Evolutionary conservation across 768 basidiomycete species (phyloP).

Genomic region (Termitomyces titanicus): DNA sequence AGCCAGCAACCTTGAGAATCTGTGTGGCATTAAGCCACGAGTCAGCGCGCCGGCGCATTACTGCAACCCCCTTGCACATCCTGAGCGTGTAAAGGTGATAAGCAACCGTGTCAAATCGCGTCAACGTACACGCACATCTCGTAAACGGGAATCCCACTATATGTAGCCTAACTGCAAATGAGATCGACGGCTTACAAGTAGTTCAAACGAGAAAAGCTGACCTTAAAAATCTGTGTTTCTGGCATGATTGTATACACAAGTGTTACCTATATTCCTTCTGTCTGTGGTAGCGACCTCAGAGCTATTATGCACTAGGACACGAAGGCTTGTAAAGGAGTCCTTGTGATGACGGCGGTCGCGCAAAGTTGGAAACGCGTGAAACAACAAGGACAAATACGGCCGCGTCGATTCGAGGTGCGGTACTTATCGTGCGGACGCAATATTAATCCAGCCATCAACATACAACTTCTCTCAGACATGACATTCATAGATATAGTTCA

Average conservation of each 20-base stretch:
- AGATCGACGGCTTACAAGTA: slow-evolving; percentile 18
- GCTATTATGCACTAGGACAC: neutral
- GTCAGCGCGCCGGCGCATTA: slow-evolving; percentile 95
- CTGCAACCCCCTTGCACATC: slow-evolving; percentile 95
- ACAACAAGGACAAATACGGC: slow-evolving; percentile 33
- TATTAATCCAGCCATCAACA: too few relatives aligned
- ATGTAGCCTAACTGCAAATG: slow-evolving; percentile 64
- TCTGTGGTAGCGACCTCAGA: neutral
- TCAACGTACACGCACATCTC: slow-evolving; percentile 67
- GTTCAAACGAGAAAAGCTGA: slow-evolving; percentile 25
- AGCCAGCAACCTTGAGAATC: slow-evolving; percentile 98
- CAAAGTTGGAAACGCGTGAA: slow-evolving; percentile 34
- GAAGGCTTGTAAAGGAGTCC: slow-evolving; percentile 4
- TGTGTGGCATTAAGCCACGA: slow-evolving; percentile 99
- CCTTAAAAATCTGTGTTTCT: slow-evolving; percentile 88
- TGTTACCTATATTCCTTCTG: neutral
- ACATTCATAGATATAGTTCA: neutral
- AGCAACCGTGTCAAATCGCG: slow-evolving; percentile 34
- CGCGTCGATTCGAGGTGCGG: neutral
- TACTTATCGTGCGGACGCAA: too few relatives aligned
- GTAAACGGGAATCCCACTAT: slow-evolving; percentile 90
- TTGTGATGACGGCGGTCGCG: slow-evolving; percentile 22
- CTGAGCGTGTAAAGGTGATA: slow-evolving; percentile 45
- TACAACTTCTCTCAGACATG: neutral
- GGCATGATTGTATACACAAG: slow-evolving; percentile 47